A percentile compares a stretch with the other conserved stretches of the same genome.
Evolutionary conservation across 306 rosid genomes (phyloP).

Genomic region (Neltuma alba): DNA sequence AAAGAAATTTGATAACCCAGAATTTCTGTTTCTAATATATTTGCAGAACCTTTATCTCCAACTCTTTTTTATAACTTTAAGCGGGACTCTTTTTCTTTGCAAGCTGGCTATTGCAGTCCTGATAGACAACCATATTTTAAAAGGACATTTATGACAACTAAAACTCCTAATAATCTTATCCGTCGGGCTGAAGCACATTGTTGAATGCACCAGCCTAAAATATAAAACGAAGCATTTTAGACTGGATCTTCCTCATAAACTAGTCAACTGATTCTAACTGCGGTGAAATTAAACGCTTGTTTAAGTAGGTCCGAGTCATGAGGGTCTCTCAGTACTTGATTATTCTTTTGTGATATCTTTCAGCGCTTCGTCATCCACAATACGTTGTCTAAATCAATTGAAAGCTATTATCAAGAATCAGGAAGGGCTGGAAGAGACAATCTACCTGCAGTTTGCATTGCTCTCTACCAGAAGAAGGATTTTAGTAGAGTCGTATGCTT

Average conservation of each 20-base stretch:
- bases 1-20: slow-evolving; percentile 5
- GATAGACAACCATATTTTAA: slow-evolving; percentile 17
- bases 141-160: background rate
- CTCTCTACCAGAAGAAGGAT: slow-evolving; percentile 93
- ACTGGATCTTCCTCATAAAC: slow-evolving; percentile 28
- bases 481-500: slow-evolving; percentile 90
- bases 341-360: slow-evolving; percentile 23
- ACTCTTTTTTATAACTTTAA: background rate
- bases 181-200: background rate
- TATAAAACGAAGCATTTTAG: slow-evolving; percentile 6
- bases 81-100: slow-evolving; percentile 20
- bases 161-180: slow-evolving; percentile 28
- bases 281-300: background rate
- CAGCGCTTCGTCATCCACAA: slow-evolving; percentile 97
- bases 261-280: slow-evolving; percentile 12
- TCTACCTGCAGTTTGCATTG: slow-evolving; percentile 78
- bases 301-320: slow-evolving; percentile 22
- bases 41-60: background rate
- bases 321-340: background rate
- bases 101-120: slow-evolving; percentile 19
- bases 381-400: slow-evolving; percentile 89
- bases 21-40: slow-evolving; percentile 22
- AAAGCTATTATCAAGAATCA: slow-evolving; percentile 98
- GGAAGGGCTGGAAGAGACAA: slow-evolving; percentile 99
- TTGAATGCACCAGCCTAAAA: slow-evolving; percentile 13